phyloP scores from a whole-genome alignment of 768 basidiomycete genomes.

The Dentipellis fragilis region DNA sequence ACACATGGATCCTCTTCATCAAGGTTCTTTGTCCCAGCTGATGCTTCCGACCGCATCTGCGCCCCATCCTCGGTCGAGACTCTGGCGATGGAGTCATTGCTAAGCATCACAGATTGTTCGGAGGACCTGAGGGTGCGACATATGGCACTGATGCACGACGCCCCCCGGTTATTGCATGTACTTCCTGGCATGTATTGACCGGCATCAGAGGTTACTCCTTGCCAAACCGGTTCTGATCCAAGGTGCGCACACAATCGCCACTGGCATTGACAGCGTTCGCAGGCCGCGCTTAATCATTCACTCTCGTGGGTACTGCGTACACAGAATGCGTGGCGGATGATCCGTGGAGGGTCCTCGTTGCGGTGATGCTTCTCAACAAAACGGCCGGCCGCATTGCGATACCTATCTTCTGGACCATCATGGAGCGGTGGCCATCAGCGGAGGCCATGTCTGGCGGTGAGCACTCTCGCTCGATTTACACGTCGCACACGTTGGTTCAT shows the following conservation, averaged over 20 bases:
- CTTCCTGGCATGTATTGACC: conserved; percentile 7
- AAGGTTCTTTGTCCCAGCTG: neutral
- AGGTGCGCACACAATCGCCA: conserved; percentile 8
- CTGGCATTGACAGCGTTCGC: neutral
- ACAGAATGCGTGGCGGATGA: conserved; percentile 42
- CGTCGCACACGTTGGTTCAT: neutral
- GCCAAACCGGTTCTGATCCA: conserved; percentile 22
- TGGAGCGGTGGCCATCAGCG: conserved; percentile 50
- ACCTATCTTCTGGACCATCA: conserved; percentile 52
- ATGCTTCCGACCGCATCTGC: neutral
- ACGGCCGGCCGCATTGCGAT: conserved; percentile 54
- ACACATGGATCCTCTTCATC: neutral
- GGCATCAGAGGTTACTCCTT: conserved; percentile 5
- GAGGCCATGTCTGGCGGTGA: conserved; percentile 44
- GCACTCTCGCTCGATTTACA: conserved; percentile 3
- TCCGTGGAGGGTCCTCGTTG: conserved; percentile 64
- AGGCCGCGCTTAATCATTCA: neutral
- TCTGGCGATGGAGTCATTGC: neutral
- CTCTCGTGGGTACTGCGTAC: neutral
- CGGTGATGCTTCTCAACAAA: conserved; percentile 60
- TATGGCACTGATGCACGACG: conserved; percentile 4
- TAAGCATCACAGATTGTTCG: neutral
- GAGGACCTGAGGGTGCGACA: conserved; percentile 1
- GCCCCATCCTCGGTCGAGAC: neutral
- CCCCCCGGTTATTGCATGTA: conserved; percentile 11